These are phyloP conservation scores for Haplosporangium gracile DNA, from an alignment of 192 early-diverging fungal species.

Conservation along the genomic window DNA sequence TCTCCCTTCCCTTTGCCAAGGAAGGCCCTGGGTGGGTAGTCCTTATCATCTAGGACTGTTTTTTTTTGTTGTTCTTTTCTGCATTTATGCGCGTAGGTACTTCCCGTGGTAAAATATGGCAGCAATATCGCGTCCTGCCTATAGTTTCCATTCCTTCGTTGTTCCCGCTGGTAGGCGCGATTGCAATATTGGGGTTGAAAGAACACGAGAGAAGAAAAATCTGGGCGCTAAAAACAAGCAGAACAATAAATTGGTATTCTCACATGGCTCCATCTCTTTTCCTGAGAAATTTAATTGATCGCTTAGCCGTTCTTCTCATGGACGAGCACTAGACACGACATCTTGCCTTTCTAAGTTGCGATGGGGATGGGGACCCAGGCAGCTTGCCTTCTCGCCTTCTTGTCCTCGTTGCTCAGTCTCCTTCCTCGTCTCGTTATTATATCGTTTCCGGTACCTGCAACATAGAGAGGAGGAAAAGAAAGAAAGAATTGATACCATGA, in stretches of 20 bases:
- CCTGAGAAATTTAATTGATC: not conserved
- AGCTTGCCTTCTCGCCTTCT: not conserved
- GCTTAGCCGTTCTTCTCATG: not conserved
- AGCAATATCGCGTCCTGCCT: not conserved
- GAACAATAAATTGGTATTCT: not conserved
- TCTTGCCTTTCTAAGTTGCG: not conserved
- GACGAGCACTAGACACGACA: not conserved
- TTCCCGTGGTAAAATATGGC: not conserved
- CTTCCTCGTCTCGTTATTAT: not conserved
- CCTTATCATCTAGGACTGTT: not conserved
- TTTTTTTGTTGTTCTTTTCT: slow-evolving; percentile 1
- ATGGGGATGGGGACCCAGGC: not conserved
- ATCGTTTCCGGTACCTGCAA: not conserved
- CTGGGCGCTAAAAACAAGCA: not conserved
- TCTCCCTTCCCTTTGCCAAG: not conserved
- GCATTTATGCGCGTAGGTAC: not conserved
- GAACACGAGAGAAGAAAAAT: not conserved
- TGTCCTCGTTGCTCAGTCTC: not conserved
- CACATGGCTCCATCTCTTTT: not conserved
- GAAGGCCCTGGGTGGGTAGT: not conserved
- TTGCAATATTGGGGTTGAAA: not conserved
- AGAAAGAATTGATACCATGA: not conserved
- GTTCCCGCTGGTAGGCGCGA: not conserved
- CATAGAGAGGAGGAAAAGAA: not conserved
- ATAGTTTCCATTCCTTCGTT: not conserved